Conservation (phyloP, 2,329 filamentous ascomycete genomes). For the Colletotrichum sp. region DNA sequence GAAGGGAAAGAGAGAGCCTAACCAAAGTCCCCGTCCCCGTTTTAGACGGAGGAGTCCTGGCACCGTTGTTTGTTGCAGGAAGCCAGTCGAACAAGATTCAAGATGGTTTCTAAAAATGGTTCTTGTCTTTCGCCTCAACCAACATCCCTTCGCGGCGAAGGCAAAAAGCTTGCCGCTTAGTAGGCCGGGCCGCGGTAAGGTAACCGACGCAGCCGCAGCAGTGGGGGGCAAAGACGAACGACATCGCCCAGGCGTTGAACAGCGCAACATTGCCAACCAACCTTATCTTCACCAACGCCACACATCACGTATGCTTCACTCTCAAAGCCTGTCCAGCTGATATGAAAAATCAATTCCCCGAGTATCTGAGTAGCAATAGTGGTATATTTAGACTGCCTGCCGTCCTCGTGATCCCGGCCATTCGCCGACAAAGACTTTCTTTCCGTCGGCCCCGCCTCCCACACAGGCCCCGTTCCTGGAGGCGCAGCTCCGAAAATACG, state of each 20-base stretch:
- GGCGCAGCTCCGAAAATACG: constrained; percentile 10
- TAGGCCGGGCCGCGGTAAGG: neutral
- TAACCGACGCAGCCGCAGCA: neutral
- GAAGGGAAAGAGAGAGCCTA: neutral
- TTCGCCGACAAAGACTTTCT: neutral
- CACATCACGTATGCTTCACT: neutral
- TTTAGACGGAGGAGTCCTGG: neutral
- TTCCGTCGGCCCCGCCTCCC: neutral
- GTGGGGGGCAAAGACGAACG: neutral
- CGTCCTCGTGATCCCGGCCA: neutral
- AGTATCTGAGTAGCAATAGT: neutral
- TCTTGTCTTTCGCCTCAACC: neutral
- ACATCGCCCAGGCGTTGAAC: neutral
- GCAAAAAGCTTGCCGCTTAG: neutral
- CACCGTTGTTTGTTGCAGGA: neutral
- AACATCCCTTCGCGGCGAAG: neutral
- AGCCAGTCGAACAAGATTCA: neutral
- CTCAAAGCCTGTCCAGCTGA: neutral
- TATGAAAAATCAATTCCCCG: neutral
- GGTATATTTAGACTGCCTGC: constrained; percentile 8
- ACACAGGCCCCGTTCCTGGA: neutral
- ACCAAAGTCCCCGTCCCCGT: neutral
- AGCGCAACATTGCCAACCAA: neutral
- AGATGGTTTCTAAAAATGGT: neutral
- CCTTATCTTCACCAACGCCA: neutral